Percentiles rank a stretch among this genome's conserved stretches.
Conservation (phyloP, 495 filamentous ascomycete genomes). For the Podospora didyma region DNA sequence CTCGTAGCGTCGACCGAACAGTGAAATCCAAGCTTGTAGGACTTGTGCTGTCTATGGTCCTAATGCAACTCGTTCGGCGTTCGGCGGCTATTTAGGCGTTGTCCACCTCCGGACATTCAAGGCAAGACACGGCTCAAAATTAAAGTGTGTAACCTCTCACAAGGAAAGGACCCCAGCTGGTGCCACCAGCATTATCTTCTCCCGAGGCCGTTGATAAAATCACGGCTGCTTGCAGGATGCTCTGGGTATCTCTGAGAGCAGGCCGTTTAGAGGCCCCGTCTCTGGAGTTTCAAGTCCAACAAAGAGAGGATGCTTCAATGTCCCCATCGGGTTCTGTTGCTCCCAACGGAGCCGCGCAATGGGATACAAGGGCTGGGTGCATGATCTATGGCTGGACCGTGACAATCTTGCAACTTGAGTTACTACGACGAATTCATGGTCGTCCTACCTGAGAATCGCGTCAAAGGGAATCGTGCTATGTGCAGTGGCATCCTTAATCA, state of each 20-base stretch:
- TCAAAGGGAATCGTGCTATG: not conserved
- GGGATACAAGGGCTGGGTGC: too few species aligned
- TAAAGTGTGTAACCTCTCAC: slow-evolving; percentile 2
- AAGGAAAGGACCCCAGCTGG: slow-evolving; percentile 8
- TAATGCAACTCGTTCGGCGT: not conserved
- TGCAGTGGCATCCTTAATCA: not conserved
- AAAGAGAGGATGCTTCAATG: too few species aligned
- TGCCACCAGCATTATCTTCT: not conserved
- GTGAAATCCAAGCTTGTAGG: not conserved
- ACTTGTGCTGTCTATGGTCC: not conserved
- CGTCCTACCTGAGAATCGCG: not conserved
- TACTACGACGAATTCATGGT: too few species aligned
- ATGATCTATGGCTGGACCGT: too few species aligned
- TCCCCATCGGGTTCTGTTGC: too few species aligned
- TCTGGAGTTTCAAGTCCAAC: too few species aligned
- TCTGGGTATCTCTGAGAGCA: too few species aligned
- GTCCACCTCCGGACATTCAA: slow-evolving; percentile 12
- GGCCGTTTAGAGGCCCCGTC: too few species aligned
- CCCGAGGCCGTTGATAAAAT: not conserved
- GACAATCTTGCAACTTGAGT: too few species aligned
- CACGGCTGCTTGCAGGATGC: too few species aligned
- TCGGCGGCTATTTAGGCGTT: not conserved
- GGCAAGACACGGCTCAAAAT: slow-evolving; percentile 30
- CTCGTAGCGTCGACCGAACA: too few species aligned
- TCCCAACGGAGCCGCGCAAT: too few species aligned